phyloP scores from a whole-genome alignment of 2,329 filamentous ascomycete species.

The Penicillium sp. region DNA sequence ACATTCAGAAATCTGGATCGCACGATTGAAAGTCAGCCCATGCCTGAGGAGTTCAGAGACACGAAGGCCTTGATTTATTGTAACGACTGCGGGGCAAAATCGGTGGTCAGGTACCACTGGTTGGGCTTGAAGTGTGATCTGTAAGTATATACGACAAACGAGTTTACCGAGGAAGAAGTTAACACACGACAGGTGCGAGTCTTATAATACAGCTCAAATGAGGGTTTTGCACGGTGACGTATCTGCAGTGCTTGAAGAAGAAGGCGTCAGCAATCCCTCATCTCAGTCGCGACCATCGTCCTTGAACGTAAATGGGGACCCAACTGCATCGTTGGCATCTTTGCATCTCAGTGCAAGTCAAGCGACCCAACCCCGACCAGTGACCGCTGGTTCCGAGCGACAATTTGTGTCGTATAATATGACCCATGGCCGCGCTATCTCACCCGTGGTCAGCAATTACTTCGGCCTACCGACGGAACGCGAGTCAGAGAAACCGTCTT shows the following conservation, averaged over 20 bases:
- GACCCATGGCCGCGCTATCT: conserved; percentile 38
- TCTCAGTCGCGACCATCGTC: conserved; percentile 26
- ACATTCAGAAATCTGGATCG: conserved; percentile 88
- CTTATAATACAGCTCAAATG: conserved; percentile 45
- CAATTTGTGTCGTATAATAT: conserved; percentile 33
- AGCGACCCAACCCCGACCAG: conserved; percentile 21
- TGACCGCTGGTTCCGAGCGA: conserved; percentile 19
- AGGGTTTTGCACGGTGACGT: conserved; percentile 35
- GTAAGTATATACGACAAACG: conserved; percentile 29
- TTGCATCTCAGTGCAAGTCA: conserved; percentile 30
- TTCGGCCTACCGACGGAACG: conserved; percentile 40
- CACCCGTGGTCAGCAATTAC: conserved; percentile 44
- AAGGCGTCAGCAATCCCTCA: conserved; percentile 15
- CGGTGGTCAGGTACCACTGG: conserved; percentile 87
- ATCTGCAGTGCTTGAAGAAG: conserved; percentile 23
- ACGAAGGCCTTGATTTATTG: conserved; percentile 81
- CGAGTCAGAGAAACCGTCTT: conserved; percentile 27
- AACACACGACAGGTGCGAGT: conserved; percentile 38
- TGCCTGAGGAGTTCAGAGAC: conserved; percentile 77
- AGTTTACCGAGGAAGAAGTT: conserved; percentile 4
- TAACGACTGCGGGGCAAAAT: conserved; percentile 90
- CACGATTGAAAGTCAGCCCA: conserved; percentile 81
- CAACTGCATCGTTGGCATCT: conserved; percentile 20
- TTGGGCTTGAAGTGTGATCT: conserved; percentile 78
- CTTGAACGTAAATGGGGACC: conserved; percentile 23